Conservation (phyloP, 495 filamentous ascomycete species). For the Jackrogersella minutella region DNA sequence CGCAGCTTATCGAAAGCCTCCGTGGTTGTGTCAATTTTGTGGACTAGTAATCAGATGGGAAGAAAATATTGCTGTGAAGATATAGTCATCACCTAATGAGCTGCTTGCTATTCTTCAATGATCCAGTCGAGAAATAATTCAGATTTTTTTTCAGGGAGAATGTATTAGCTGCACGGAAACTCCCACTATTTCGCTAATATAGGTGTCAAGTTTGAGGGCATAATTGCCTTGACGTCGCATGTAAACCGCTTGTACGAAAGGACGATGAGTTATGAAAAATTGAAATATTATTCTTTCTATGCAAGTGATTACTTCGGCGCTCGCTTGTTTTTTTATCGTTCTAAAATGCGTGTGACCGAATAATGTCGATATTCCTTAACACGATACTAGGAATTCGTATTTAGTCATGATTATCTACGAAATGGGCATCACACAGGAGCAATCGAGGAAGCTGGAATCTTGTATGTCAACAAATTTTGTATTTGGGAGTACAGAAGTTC, state of each 20-base stretch:
- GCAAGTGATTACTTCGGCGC: no score
- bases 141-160: neutral
- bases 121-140: neutral
- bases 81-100: neutral
- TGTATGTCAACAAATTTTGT: no score
- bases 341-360: no score
- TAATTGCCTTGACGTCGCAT: neutral
- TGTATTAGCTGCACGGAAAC: neutral
- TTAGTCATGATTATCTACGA: no score
- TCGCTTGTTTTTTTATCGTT: no score
- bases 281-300: no score
- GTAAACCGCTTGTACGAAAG: neutral
- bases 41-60: conserved; percentile 13
- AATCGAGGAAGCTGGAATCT: no score
- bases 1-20: conserved; percentile 56
- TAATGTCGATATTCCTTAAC: no score
- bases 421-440: no score
- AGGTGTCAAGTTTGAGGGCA: neutral
- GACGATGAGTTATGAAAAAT: no score
- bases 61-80: neutral
- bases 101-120: neutral
- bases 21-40: conserved; percentile 62
- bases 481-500: no score
- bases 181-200: neutral
- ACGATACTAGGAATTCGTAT: no score